Percentiles rank a stretch among this genome's conserved stretches.
phyloP scores from a whole-genome alignment of 2,329 filamentous ascomycete genomes.

The Cyanodermella asteris region DNA sequence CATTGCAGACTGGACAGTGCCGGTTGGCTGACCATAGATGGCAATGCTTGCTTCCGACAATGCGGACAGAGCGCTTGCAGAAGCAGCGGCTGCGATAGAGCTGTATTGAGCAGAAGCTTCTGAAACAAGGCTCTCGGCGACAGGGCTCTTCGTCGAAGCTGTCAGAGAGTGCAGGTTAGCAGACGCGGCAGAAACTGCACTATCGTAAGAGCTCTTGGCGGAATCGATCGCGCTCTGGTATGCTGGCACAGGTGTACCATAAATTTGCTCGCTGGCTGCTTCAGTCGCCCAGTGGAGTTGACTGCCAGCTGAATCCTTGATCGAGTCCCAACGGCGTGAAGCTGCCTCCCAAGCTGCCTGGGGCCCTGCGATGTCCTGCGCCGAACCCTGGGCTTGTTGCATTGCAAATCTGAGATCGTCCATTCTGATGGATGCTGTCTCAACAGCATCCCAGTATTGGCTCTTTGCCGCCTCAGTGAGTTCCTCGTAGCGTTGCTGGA shows the following conservation, averaged over 20 bases:
- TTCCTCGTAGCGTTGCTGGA: no score
- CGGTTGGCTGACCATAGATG: conserved; percentile 23
- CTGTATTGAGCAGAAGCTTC: conserved; percentile 24
- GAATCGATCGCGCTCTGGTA: conserved; percentile 16
- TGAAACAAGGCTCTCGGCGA: conserved; percentile 18
- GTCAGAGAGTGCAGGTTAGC: conserved; percentile 19
- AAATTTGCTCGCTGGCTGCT: conserved; percentile 24
- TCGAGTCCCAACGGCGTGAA: no score
- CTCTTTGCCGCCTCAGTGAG: no score
- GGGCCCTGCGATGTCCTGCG: no score
- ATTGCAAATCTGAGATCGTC: no score
- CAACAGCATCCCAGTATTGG: no score
- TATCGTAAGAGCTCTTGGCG: conserved; percentile 16
- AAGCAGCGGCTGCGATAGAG: conserved; percentile 21
- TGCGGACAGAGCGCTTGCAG: conserved; percentile 17
- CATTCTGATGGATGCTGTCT: no score
- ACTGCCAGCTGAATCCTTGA: conserved; percentile 31
- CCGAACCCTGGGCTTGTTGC: no score
- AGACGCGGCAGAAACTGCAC: conserved; percentile 17
- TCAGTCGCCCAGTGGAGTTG: conserved; percentile 37
- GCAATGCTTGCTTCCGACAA: conserved; percentile 21
- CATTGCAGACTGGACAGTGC: conserved; percentile 16
- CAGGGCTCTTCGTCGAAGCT: conserved; percentile 16
- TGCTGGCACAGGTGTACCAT: conserved; percentile 13
- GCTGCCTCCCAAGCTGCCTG: no score